Base-by-base conservation (phyloP, 768 basidiomycete species). In the Hericium rajendrae region DNA sequence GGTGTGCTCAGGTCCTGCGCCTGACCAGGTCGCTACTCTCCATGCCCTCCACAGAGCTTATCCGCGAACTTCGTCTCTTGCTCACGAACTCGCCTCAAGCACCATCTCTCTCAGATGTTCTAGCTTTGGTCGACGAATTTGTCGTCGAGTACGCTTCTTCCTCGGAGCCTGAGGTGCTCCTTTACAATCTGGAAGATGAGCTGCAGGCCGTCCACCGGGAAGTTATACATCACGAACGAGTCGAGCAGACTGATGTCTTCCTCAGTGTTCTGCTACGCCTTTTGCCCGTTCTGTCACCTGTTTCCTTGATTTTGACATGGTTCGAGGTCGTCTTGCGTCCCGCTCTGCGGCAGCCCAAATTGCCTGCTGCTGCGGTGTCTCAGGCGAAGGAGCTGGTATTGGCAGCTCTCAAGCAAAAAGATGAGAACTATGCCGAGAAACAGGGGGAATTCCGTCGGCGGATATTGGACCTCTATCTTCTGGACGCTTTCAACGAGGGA, bases 311-410 rank as follows among this genome's bases (percentile, higher is more conserved):
- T 57, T 84, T 84, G 2, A 77, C 76, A 26, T 92, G 91, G 91
- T 92, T 89, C 68, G 88, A 92, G 67, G 77, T 87, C 38, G 76
- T 88, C 26, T 74, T 92, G 2, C 83, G 90, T 38, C 85, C 87
- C 24, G 86, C 88, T 28, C 74, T 92, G 55, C 83, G 87, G 51
- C 84, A 90, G 67, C 84, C 88, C 39, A 82, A 77, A 61, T 72
- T 92, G 18, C 74, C 86, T 2, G 79, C 77, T 0, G 62, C 72
- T 22, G 77, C 84, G 5, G 75, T 83, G 18, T 76, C 78, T 52
- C 74, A 86, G 65, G 90, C 88, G 28, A 88, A 86, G 69, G 84
- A 86, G 39, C 76, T 92, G 22, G 77, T 91, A 61, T 70, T 86
- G 24, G 75, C 76, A 39, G 85, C 86, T 10, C 71, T 89, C 10